Percentiles rank a stretch among this genome's conserved stretches.
Evolutionary conservation across 805 yeast species (phyloP).

Genomic region (Candida tallmaniae): DNA sequence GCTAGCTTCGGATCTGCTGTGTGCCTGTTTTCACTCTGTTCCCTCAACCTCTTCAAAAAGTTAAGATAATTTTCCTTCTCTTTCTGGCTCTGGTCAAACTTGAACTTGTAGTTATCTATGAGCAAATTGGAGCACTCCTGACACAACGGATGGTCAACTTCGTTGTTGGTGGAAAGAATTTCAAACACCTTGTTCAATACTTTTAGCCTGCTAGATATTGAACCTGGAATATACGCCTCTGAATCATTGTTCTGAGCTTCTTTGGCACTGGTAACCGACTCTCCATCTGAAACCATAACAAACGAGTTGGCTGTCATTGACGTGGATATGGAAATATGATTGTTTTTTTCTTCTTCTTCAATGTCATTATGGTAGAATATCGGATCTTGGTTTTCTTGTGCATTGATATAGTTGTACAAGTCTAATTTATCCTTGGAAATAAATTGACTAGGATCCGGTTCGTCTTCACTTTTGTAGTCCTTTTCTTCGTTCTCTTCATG

Average conservation of each 20-base stretch:
- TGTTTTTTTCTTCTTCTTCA: slow-evolving; percentile 22
- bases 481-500: slow-evolving; percentile 10
- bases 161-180: slow-evolving; percentile 62
- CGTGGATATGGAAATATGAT: slow-evolving; percentile 11
- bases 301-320: slow-evolving; percentile 16
- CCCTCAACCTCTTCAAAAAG: slow-evolving; percentile 65
- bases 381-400: slow-evolving; percentile 16
- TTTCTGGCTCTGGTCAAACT: slow-evolving; percentile 65
- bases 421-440: slow-evolving; percentile 38
- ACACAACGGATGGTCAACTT: slow-evolving; percentile 81
- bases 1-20: slow-evolving; percentile 35
- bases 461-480: slow-evolving; percentile 12
- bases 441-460: slow-evolving; percentile 25
- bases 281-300: slow-evolving; percentile 13
- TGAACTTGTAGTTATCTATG: slow-evolving; percentile 57
- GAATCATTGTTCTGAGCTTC: not conserved
- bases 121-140: slow-evolving; percentile 73
- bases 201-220: slow-evolving; percentile 45
- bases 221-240: slow-evolving; percentile 1
- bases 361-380: slow-evolving; percentile 23
- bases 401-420: slow-evolving; percentile 28
- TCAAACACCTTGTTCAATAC: slow-evolving; percentile 65
- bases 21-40: slow-evolving; percentile 13
- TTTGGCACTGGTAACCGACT: not conserved
- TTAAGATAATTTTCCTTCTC: slow-evolving; percentile 77